phyloP scores from a whole-genome alignment of 164 flowering plant species.

The Echeveria elegans region DNA sequence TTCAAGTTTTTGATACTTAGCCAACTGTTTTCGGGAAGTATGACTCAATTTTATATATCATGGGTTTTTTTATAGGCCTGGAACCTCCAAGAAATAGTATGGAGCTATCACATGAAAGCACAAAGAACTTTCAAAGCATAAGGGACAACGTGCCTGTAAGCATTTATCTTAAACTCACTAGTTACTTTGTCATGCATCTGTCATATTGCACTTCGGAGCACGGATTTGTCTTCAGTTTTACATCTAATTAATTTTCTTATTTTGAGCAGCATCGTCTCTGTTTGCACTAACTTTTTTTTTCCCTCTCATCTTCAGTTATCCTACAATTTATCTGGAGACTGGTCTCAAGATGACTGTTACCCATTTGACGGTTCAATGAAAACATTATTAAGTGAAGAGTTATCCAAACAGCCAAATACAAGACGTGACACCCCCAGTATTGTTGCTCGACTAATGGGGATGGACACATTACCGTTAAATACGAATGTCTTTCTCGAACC shows the following conservation, averaged over 20 bases:
- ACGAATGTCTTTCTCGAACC: slow-evolving; percentile 22
- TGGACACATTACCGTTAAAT: slow-evolving; percentile 57
- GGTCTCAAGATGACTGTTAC: slow-evolving; percentile 23
- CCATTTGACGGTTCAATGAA: slow-evolving; percentile 60
- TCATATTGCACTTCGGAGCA: background rate
- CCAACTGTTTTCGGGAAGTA: background rate
- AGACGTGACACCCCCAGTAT: slow-evolving; percentile 62
- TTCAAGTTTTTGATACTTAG: background rate
- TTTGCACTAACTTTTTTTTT: background rate
- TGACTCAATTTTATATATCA: background rate
- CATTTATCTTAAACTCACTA: background rate
- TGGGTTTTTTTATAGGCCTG: background rate
- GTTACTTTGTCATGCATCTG: background rate
- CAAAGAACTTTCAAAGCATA: background rate
- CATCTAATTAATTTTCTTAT: background rate
- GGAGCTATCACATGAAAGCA: slow-evolving; percentile 6
- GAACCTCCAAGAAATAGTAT: slow-evolving; percentile 10
- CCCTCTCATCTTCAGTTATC: slow-evolving; percentile 31
- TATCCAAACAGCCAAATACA: slow-evolving; percentile 33
- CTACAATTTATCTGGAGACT: slow-evolving; percentile 34
- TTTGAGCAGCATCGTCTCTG: background rate
- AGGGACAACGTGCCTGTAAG: slow-evolving; percentile 6
- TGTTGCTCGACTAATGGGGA: slow-evolving; percentile 92
- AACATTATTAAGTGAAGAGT: slow-evolving; percentile 59
- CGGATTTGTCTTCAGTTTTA: background rate